Evolutionary conservation across 2,329 filamentous ascomycete genomes (phyloP).

Genomic region (Fusarium humuli): DNA sequence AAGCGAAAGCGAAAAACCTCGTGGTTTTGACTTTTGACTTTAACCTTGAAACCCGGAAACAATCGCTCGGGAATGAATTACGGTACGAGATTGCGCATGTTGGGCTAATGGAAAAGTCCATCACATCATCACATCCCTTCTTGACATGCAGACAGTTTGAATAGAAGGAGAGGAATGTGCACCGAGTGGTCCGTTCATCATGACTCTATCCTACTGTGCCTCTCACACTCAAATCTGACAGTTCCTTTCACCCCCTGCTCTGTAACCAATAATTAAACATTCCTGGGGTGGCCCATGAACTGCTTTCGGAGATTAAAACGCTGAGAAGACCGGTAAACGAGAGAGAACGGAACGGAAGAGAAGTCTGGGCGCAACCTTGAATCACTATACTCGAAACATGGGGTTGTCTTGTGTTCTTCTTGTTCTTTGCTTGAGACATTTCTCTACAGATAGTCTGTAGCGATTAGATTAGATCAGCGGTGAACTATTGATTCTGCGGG

Average conservation of each 20-base stretch:
- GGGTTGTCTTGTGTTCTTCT: neutral
- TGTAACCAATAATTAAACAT: conserved; percentile 12
- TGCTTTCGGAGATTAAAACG: conserved; percentile 5
- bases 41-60: neutral
- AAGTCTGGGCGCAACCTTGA: neutral
- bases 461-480: conserved; percentile 19
- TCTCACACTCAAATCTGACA: neutral
- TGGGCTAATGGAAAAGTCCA: conserved; percentile 12
- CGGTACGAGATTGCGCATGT: conserved; percentile 4
- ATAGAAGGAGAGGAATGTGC: conserved; percentile 1
- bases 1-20: conserved; percentile 5
- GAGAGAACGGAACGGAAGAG: neutral
- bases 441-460: neutral
- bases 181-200: conserved; percentile 20
- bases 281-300: conserved; percentile 1
- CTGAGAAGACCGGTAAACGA: conserved; percentile 3
- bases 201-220: neutral
- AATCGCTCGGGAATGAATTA: conserved; percentile 15
- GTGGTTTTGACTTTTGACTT: conserved; percentile 9
- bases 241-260: neutral
- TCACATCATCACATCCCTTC: conserved; percentile 1
- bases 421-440: conserved; percentile 14
- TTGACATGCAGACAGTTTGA: conserved; percentile 12
- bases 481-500: conserved; percentile 26
- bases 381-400: conserved; percentile 24